Conservation (phyloP, 305 asterid genomes). For the Plantago coronopus region DNA sequence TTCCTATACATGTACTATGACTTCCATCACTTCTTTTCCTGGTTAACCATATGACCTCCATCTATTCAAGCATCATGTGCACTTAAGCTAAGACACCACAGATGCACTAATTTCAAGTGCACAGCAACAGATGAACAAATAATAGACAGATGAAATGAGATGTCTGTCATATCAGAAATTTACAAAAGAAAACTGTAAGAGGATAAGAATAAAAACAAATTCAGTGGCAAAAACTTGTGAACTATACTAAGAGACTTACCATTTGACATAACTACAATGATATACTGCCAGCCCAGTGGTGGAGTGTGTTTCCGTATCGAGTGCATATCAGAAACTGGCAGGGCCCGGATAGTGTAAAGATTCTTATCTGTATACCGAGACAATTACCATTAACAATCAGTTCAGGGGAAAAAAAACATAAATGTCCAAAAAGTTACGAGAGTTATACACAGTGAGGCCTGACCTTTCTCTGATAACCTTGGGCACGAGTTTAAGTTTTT, state of each 20-base stretch:
- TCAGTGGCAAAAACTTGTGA: background rate
- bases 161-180: background rate
- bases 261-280: constrained; percentile 81
- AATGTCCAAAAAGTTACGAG: background rate
- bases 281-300: constrained; percentile 84
- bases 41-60: background rate
- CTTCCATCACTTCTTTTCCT: background rate
- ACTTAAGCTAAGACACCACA: background rate
- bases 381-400: constrained; percentile 17
- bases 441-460: constrained; percentile 16
- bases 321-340: constrained; percentile 75
- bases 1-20: background rate
- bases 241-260: constrained; percentile 30
- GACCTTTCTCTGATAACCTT: constrained; percentile 87
- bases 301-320: constrained; percentile 90
- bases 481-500: constrained; percentile 84
- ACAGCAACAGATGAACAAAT: background rate
- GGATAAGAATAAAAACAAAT: background rate
- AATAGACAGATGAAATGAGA: background rate
- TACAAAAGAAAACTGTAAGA: background rate
- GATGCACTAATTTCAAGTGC: background rate
- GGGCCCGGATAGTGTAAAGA: constrained; percentile 83
- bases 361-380: constrained; percentile 66
- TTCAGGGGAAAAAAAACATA: constrained; percentile 3
- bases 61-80: background rate